These are phyloP conservation scores for Puccinellia tenuiflora DNA, from an alignment of 176 grass and related monocot species.

Conservation along the genomic window DNA sequence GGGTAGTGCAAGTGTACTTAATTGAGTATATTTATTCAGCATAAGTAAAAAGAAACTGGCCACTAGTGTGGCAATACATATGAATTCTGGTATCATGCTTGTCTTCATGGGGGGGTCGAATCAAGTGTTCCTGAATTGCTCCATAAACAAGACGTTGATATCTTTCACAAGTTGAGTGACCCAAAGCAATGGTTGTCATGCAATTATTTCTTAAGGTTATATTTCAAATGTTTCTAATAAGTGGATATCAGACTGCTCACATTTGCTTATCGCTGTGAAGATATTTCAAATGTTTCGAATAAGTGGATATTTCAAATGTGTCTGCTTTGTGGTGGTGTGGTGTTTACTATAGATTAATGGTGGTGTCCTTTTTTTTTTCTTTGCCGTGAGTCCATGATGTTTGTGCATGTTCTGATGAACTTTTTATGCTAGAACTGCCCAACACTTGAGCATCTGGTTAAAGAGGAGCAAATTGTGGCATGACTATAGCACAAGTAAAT, in stretches of 20 bases:
- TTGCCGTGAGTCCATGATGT: not conserved
- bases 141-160: not conserved
- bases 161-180: not conserved
- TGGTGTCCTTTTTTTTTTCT: not conserved
- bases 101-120: not conserved
- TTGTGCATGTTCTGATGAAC: not conserved
- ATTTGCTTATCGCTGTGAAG: not conserved
- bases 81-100: not conserved
- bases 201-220: not conserved
- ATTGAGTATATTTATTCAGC: conserved; percentile 5
- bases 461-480: not conserved
- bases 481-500: not conserved
- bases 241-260: not conserved
- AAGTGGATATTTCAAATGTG: too few species aligned
- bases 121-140: not conserved
- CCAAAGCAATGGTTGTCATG: not conserved
- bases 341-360: not conserved
- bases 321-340: too few species aligned
- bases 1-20: not conserved
- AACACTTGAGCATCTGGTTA: not conserved
- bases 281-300: too few species aligned
- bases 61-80: not conserved
- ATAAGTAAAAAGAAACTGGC: not conserved
- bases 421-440: not conserved
- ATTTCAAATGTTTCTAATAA: not conserved